Evolutionary conservation across 345 rosid genomes (phyloP).

Genomic region (Citrus mangshanensis): DNA sequence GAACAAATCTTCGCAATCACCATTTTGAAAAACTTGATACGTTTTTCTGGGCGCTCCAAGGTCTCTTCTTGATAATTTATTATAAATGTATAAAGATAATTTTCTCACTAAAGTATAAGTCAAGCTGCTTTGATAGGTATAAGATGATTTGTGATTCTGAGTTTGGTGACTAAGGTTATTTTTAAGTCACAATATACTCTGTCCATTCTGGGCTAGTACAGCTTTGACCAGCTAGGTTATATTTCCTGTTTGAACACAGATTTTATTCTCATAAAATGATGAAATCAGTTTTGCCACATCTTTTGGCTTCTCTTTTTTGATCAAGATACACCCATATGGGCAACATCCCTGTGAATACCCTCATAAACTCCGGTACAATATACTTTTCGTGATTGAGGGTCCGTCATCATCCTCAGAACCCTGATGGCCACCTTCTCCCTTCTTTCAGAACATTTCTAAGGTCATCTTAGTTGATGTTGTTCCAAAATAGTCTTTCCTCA

Average conservation of each 20-base stretch:
- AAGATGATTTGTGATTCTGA: not conserved
- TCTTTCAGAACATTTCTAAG: not conserved
- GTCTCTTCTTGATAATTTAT: not conserved
- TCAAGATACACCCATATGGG: not conserved
- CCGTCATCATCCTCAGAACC: not conserved
- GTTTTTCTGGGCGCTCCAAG: not conserved
- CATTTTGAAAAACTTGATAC: not conserved
- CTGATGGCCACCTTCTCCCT: not conserved
- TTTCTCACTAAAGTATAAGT: not conserved
- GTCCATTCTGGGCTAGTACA: too few relatives aligned
- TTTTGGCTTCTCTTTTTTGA: not conserved
- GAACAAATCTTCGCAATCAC: not conserved
- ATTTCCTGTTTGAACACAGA: not conserved
- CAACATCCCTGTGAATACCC: not conserved
- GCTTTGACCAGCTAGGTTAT: slow-evolving; percentile 2
- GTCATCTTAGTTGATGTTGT: not conserved
- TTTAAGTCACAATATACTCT: not conserved
- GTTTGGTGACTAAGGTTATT: not conserved
- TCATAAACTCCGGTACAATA: not conserved
- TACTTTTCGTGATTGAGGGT: not conserved
- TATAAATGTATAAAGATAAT: not conserved
- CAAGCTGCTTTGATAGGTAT: not conserved
- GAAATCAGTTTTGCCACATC: not conserved
- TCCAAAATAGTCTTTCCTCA: not conserved
- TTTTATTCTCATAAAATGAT: not conserved